Percentiles rank a stretch among this genome's conserved stretches.
These are phyloP conservation scores for Fomitopsis palustris DNA, from an alignment of 1,284 basidiomycete genomes.

Conservation along the genomic window DNA sequence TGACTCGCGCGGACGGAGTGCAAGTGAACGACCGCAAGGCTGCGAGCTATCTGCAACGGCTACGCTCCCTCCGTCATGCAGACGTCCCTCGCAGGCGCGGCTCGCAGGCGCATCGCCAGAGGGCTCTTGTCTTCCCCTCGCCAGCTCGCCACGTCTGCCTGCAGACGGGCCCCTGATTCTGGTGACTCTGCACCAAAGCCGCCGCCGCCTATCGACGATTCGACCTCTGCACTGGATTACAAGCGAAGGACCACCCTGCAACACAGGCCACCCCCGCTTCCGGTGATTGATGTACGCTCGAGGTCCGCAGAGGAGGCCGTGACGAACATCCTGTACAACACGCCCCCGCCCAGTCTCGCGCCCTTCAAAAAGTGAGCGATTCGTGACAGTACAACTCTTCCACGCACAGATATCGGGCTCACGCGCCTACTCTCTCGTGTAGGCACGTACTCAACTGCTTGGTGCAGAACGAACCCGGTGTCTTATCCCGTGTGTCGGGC, in stretches of 20 bases:
- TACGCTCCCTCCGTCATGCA: background rate
- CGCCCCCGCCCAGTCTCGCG: conserved; percentile 87
- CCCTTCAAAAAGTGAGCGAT: conserved; percentile 88
- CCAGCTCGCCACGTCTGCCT: conserved; percentile 33
- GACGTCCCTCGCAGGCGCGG: background rate
- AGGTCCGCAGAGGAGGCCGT: conserved; percentile 90
- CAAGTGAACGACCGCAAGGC: background rate
- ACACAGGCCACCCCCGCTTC: conserved; percentile 74
- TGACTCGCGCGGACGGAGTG: background rate
- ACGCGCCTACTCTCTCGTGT: background rate
- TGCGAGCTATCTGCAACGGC: background rate
- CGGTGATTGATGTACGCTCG: conserved; percentile 67
- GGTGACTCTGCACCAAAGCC: conserved; percentile 40
- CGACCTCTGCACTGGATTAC: conserved; percentile 94
- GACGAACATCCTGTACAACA: conserved; percentile 95
- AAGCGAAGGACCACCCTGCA: conserved; percentile 61
- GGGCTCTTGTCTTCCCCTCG: conserved; percentile 11
- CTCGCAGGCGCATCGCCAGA: background rate
- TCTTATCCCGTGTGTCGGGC: conserved; percentile 95
- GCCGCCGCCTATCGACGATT: conserved; percentile 79
- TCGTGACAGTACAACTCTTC: background rate
- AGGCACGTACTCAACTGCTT: conserved; percentile 97
- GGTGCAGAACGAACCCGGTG: conserved; percentile 99
- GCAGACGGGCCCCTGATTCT: conserved; percentile 22
- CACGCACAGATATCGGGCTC: background rate